These are phyloP conservation scores for Ocimum tenuiflorum DNA, from an alignment of 257 asterid species.

Conservation along the genomic window DNA sequence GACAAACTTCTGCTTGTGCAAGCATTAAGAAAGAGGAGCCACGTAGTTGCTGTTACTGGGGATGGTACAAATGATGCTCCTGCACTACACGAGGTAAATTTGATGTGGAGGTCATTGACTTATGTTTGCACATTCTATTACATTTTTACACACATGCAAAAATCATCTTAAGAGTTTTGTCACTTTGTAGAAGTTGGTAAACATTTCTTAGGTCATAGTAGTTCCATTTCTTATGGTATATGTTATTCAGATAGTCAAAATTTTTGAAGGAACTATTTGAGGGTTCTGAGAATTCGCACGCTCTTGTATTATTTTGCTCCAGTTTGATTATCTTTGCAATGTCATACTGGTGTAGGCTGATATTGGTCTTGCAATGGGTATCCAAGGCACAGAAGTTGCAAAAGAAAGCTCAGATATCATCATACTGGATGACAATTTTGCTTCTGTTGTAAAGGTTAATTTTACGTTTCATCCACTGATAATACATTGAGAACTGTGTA, in stretches of 20 bases:
- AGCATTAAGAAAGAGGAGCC: conserved; percentile 83
- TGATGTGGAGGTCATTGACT: neutral
- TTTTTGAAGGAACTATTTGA: neutral
- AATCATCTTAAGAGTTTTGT: neutral
- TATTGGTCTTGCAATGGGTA: conserved; percentile 99
- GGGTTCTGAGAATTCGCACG: too few relatives aligned
- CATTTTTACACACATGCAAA: neutral
- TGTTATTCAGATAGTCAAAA: neutral
- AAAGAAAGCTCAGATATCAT: conserved; percentile 97
- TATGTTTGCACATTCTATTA: neutral
- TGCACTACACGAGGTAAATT: conserved; percentile 77
- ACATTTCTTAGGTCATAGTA: neutral
- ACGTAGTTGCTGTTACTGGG: conserved; percentile 98
- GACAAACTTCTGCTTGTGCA: conserved; percentile 94
- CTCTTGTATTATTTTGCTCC: neutral
- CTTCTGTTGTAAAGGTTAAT: conserved; percentile 96
- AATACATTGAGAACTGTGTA: neutral
- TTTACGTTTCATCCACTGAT: neutral
- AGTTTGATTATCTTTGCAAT: neutral
- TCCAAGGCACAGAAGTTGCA: conserved; percentile 96
- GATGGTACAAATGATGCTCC: conserved; percentile 99
- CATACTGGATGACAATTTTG: conserved; percentile 87
- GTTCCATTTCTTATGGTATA: conserved; percentile 6
- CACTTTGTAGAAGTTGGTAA: neutral
- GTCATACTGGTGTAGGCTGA: conserved; percentile 59